Percentiles rank a stretch among this genome's conserved stretches.
phyloP scores from a whole-genome alignment of 2,329 filamentous ascomycete species.

The Colletotrichum karsti region DNA sequence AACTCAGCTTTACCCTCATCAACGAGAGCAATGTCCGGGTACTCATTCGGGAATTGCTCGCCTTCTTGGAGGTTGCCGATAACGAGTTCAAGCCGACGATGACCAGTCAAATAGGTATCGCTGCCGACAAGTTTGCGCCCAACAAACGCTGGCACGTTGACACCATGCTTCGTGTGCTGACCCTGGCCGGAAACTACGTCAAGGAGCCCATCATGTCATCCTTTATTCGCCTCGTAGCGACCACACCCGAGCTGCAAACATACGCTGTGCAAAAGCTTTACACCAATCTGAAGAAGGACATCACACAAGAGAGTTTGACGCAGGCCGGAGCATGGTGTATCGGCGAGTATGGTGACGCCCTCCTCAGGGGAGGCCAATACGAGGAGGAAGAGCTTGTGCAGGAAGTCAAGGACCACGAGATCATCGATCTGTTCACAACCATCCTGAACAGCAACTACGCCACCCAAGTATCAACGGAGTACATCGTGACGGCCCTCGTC shows the following conservation, averaged over 20 bases:
- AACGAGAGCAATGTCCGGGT: slow-evolving; percentile 97
- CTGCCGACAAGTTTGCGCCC: slow-evolving; percentile 93
- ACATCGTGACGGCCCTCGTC: slow-evolving; percentile 93
- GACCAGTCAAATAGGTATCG: slow-evolving; percentile 97
- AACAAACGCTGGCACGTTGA: slow-evolving; percentile 99
- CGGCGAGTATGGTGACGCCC: slow-evolving; percentile 91
- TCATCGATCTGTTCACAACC: slow-evolving; percentile 90
- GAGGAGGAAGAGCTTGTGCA: slow-evolving; percentile 91
- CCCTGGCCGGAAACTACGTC: slow-evolving; percentile 93
- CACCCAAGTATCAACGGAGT: slow-evolving; percentile 90
- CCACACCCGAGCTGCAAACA: slow-evolving; percentile 91
- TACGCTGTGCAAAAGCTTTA: slow-evolving; percentile 98
- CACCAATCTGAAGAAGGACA: slow-evolving; percentile 89
- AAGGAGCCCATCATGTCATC: slow-evolving; percentile 98
- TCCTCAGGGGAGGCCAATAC: slow-evolving; percentile 89
- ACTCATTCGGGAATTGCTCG: slow-evolving; percentile 89
- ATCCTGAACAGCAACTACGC: slow-evolving; percentile 96
- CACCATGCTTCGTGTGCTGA: slow-evolving; percentile 94
- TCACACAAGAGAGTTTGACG: slow-evolving; percentile 95
- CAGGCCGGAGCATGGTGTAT: slow-evolving; percentile 97
- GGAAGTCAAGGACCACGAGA: slow-evolving; percentile 84
- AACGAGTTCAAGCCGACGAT: slow-evolving; percentile 99
- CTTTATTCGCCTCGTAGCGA: slow-evolving; percentile 94
- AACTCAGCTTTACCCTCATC: slow-evolving; percentile 97
- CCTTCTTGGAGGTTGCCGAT: slow-evolving; percentile 96